Evolutionary conservation across 176 grass and related monocot genomes (phyloP), one percentile per base, ranked within the genome.

Genomic region (Triticum urartu): DNA sequence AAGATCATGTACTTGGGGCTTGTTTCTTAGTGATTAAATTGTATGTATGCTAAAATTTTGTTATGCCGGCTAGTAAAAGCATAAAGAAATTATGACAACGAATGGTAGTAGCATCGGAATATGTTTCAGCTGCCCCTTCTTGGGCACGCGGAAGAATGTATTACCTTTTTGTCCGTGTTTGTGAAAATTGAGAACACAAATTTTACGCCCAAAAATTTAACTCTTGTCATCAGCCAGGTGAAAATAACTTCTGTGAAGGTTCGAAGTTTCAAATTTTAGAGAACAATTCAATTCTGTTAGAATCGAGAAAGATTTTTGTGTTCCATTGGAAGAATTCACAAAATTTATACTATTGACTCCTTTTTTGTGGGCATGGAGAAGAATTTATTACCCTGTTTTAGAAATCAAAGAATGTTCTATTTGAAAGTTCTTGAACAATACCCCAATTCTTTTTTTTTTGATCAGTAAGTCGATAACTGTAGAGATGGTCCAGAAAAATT

Each of bases 171-270:
- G 4, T 50, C 47, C 0, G 0, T 50, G 66, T 6, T 12, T 8
- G 18, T 52, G 36, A 1, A 38, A 59, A 83, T 59, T n/a, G 28
- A 24, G 18, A 69, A 15, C 28, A 50, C 47, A 4, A 50, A 15
- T 4, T 14, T 50, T 5, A 50, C 1, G 35, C 12, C 13, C 14
- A 43, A 28, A 43, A 18, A 14, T n/a, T 48, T 24, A 69, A 69
- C 85, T 84, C 15, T 91, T 75, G 89, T 69, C 76, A 62, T 78
- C 76, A 54, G 76, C 76, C 17, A 10, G 1, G 14, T 18, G 20
- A 71, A 71, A 83, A 12, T 18, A 39, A 25, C 47, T 83, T 38
- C 11, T 6, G 15, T 9, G n/a, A 24, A 22, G 3, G 47, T 3
- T 13, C 11, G 3, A 11, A 43, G 10, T 43, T 11, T 43, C 10